These are phyloP conservation scores for Talaromyces thailandensis DNA, from an alignment of 495 filamentous ascomycete genomes.

Conservation along the genomic window DNA sequence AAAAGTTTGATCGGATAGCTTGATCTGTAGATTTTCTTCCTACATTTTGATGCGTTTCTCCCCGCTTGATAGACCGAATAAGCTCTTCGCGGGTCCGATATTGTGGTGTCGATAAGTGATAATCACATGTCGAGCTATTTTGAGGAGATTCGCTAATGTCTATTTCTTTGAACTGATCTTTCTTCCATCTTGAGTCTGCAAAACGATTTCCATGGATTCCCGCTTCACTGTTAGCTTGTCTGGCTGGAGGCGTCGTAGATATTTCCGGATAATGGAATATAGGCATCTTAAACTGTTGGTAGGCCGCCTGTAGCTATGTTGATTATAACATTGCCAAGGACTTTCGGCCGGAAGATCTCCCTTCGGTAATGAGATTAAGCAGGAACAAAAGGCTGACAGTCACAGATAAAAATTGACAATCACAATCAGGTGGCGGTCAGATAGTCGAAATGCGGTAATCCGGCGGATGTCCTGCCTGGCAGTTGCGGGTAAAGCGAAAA, in stretches of 20 bases:
- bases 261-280: slow-evolving; percentile 41
- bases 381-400: background rate
- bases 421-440: background rate
- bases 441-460: background rate
- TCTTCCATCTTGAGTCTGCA: slow-evolving; percentile 1
- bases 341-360: background rate
- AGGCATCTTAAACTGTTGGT: slow-evolving; percentile 40
- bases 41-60: slow-evolving; percentile 11
- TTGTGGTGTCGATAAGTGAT: slow-evolving; percentile 14
- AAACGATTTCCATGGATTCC: background rate
- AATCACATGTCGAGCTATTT: slow-evolving; percentile 3
- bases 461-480: background rate
- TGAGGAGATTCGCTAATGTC: slow-evolving; percentile 6
- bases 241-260: background rate
- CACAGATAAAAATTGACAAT: background rate
- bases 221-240: background rate
- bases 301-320: background rate
- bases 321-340: background rate
- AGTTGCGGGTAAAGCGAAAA: background rate
- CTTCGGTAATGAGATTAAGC: background rate
- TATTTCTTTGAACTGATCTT: slow-evolving; percentile 3
- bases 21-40: background rate
- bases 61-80: slow-evolving; percentile 76
- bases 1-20: background rate
- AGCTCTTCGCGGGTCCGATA: slow-evolving; percentile 59